phyloP scores from a whole-genome alignment of 129 eudicot species.

The Pseudognaphalium luteoalbum region DNA sequence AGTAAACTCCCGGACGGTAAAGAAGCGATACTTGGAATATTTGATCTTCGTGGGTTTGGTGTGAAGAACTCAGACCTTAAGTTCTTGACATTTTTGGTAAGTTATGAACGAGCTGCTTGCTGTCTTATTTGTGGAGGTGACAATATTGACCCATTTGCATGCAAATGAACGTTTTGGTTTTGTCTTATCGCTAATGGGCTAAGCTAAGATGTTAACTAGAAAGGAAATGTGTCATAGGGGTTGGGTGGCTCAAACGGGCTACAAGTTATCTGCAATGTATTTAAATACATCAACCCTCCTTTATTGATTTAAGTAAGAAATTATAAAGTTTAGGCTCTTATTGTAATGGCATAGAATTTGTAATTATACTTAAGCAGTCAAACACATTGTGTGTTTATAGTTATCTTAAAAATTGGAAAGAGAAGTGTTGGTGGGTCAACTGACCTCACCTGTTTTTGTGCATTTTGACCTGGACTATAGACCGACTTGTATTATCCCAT shows the following conservation, averaged over 20 bases:
- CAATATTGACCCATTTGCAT: not conserved
- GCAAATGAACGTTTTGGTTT: not conserved
- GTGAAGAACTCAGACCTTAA: constrained; percentile 71
- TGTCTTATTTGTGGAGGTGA: constrained; percentile 5
- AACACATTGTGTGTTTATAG: not conserved
- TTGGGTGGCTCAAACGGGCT: not conserved
- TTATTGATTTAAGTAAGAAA: not conserved
- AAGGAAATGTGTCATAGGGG: not conserved
- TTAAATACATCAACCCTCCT: not conserved
- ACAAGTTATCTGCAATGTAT: not conserved
- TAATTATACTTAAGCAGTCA: not conserved
- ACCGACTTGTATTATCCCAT: not conserved
- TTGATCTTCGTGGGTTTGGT: constrained; percentile 82
- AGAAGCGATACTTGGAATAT: constrained; percentile 61
- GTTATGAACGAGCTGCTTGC: constrained; percentile 11
- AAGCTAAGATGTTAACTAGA: not conserved
- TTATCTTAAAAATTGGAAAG: not conserved
- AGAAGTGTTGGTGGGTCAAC: not conserved
- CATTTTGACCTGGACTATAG: not conserved
- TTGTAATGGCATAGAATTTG: not conserved
- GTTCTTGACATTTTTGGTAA: constrained; percentile 86
- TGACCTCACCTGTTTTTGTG: not conserved
- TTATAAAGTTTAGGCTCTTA: not conserved
- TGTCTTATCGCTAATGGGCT: not conserved
- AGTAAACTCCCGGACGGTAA: constrained; percentile 74